phyloP scores from a whole-genome alignment of 2,329 filamentous ascomycete genomes.

The Colletotrichum musicola region DNA sequence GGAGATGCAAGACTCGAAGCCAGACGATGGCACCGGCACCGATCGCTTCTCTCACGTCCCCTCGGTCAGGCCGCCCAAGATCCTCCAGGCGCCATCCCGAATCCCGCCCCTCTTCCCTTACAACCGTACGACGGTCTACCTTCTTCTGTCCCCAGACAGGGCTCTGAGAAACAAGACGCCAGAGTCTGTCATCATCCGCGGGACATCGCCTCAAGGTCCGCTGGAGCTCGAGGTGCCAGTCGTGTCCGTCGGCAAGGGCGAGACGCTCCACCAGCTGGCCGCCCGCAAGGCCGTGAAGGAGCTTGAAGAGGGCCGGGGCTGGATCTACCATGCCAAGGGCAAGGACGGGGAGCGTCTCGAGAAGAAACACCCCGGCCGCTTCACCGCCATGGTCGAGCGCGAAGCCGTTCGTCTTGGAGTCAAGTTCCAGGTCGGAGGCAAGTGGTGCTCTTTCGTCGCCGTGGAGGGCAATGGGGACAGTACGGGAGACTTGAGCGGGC shows the following conservation, averaged over 20 bases:
- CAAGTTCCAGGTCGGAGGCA: conserved; percentile 75
- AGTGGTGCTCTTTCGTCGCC: conserved; percentile 81
- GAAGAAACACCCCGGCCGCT: conserved; percentile 61
- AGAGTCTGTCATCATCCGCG: conserved; percentile 69
- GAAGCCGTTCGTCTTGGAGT: conserved; percentile 76
- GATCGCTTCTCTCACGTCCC: conserved; percentile 65
- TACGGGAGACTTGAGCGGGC: neutral
- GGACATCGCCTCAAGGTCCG: conserved; percentile 67
- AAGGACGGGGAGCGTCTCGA: conserved; percentile 61
- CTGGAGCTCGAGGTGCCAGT: conserved; percentile 75
- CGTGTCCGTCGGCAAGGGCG: conserved; percentile 55
- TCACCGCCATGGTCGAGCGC: conserved; percentile 71
- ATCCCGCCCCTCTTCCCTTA: conserved; percentile 77
- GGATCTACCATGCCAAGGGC: conserved; percentile 67
- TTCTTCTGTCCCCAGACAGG: conserved; percentile 70
- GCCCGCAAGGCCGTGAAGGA: conserved; percentile 76
- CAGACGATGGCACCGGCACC: conserved; percentile 40
- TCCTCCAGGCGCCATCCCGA: conserved; percentile 73
- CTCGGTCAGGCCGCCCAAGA: conserved; percentile 62
- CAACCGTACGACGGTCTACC: conserved; percentile 73
- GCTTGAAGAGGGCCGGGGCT: conserved; percentile 78
- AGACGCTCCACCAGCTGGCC: conserved; percentile 78
- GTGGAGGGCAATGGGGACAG: conserved; percentile 58
- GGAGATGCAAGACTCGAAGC: conserved; percentile 42
- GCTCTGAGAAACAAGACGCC: conserved; percentile 55